Evolutionary conservation across 2,329 filamentous ascomycete species (phyloP), one percentile per base, ranked within the genome.

Genomic region (Coniochaeta hoffmannii): DNA sequence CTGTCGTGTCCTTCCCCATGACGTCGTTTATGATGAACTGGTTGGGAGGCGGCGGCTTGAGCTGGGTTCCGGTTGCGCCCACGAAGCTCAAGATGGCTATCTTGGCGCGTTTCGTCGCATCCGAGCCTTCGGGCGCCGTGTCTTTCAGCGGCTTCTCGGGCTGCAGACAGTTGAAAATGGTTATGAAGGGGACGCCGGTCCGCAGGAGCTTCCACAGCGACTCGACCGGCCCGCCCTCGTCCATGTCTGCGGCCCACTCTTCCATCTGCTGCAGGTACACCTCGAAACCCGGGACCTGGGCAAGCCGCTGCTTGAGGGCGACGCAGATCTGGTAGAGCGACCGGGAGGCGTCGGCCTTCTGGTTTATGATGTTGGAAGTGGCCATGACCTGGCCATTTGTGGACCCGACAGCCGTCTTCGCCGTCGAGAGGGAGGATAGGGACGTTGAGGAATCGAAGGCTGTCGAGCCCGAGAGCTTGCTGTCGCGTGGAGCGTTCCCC

Each of bases 311-410:
- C 68, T 89, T 90, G 58, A 97, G 78, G 54, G 87, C 85, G 62
- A 96, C 81, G 70, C 94, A 97, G 70, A 96, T 96, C 72, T 97
- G 93, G 72, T 96, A 99, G 24, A 99, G 83, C 11, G 92, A 97
- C 57, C 87, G 82, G 55, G 89, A 90, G 61, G 94, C 92, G 69
- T 96, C 92, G 69, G 92, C 94, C 69, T 90, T 89, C 72, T 93
- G 89, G 74, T 99, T 99, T 78, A 99, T 96, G 70, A 99, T 96
- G 71, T 96, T 97, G 70, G 89, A 82, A 57, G 88, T 90, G 58
- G 91, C 88, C 65, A 90, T 76, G 59, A 92, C 82, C 58, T 82
- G 82, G 49, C 84, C 84, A 57, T 77, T 82, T 50, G 78, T 74
- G 10, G 65, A 60, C 53, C 72, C 62, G 32, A 71, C 67, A 28